Conservation (phyloP, 2,329 filamentous ascomycete species). For the Penicillium decumbens region DNA sequence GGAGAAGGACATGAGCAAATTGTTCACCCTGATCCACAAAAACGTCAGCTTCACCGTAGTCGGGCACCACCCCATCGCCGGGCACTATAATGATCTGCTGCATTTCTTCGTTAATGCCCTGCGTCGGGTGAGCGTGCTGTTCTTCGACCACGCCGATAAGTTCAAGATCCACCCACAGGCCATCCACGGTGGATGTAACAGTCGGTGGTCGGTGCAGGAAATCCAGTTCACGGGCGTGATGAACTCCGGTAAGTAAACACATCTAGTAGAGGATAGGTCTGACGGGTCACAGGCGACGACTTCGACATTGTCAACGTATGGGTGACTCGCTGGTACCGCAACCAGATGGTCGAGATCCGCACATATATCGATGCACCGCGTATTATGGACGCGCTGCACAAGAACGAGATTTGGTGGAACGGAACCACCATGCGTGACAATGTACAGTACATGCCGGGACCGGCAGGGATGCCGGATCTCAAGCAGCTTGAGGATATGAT, state of each 20-base stretch:
- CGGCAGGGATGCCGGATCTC: conserved; percentile 32
- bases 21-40: conserved; percentile 33
- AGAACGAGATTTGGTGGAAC: conserved; percentile 36
- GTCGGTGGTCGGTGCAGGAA: conserved; percentile 33
- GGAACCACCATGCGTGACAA: conserved; percentile 27
- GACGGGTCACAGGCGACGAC: conserved; percentile 18
- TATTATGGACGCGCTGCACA: conserved; percentile 28
- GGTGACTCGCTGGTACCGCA: conserved; percentile 30
- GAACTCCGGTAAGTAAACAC: conserved; percentile 28
- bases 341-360: conserved; percentile 34
- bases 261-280: not conserved
- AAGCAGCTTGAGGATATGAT: conserved; percentile 24
- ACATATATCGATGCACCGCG: conserved; percentile 30
- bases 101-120: conserved; percentile 35
- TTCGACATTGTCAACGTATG: conserved; percentile 35
- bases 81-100: conserved; percentile 30
- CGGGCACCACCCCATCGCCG: conserved; percentile 32
- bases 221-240: conserved; percentile 29
- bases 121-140: conserved; percentile 26
- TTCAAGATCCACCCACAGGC: conserved; percentile 30
- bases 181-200: conserved; percentile 33
- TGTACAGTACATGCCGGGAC: conserved; percentile 30
- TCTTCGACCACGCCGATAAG: conserved; percentile 27
- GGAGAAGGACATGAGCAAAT: conserved; percentile 30
- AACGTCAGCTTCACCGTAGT: conserved; percentile 32